Conservation (phyloP, 1,284 basidiomycete genomes). For the Rhodofomes roseus region DNA sequence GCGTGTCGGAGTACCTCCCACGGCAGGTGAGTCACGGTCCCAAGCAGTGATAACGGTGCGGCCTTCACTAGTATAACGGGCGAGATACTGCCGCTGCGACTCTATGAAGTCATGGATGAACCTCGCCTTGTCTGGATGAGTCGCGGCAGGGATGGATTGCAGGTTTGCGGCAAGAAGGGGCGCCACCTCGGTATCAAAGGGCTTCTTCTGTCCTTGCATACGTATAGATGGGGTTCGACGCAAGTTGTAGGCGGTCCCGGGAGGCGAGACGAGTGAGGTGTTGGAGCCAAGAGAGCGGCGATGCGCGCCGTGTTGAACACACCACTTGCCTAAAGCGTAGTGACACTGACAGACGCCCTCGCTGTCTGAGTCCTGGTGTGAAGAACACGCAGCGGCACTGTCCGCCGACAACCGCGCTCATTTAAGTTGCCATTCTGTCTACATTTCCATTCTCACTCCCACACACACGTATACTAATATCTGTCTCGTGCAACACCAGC, state of each 20-base stretch:
- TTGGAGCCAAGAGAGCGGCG: too few relatives aligned
- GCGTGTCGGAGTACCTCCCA: neutral
- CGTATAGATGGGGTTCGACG: too few relatives aligned
- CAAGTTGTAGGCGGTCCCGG: neutral
- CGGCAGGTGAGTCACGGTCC: slow-evolving; percentile 11
- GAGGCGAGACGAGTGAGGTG: neutral
- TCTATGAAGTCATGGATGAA: slow-evolving; percentile 47
- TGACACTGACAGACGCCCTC: neutral
- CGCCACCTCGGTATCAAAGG: neutral
- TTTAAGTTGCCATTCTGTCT: too few relatives aligned
- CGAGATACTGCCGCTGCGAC: slow-evolving; percentile 43
- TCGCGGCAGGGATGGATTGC: slow-evolving; percentile 3
- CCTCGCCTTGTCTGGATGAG: slow-evolving; percentile 34
- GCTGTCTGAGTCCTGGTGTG: too few relatives aligned
- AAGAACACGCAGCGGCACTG: too few relatives aligned
- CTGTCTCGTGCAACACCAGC: too few relatives aligned
- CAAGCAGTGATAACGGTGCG: slow-evolving; percentile 29
- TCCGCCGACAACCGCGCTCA: too few relatives aligned
- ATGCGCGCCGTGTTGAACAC: neutral
- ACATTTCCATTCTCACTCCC: too few relatives aligned
- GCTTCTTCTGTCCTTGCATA: neutral
- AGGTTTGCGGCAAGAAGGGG: slow-evolving; percentile 16
- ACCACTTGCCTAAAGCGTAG: too few relatives aligned
- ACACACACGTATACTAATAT: too few relatives aligned
- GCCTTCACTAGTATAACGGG: slow-evolving; percentile 43